Base-by-base conservation (phyloP, 352 stramenopile species). In the Phytophthora cryptogea region DNA sequence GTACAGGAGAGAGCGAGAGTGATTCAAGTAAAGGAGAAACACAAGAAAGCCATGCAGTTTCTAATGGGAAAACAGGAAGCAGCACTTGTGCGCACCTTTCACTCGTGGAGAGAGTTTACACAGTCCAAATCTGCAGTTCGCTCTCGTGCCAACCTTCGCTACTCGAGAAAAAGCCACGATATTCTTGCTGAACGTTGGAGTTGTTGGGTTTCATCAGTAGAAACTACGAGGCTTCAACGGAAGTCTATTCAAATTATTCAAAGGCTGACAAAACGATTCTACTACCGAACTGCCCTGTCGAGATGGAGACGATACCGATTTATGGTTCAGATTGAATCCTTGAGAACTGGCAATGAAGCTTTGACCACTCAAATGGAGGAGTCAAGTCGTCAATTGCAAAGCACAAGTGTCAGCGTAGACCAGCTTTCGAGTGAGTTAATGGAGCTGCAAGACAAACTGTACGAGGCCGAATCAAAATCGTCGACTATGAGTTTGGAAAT, bases 21-120 rank as follows among this genome's bases (percentile, higher is more conserved):
- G 5, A 16, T 36, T 20, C 35, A 44, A 39, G 50, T 76, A 27
- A 47, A 10, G 3, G 59, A 78, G 26, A 73, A 57, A 36, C 66
- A 82, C 31, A 65, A 60, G 35, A 67, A 64, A 26, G 45, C 86
- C 16, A 36, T 77, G 41, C 59, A 63, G 42, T 74, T 83, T 11
- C 45, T 84, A 37, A 60, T 78, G 58, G 53, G 35, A 2, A 79
- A 57, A 36, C 42, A 77, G 32, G 48, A 65, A 50, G 58, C 48
- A 32, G 33, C n/a, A 0, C 30, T 81, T 5, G 32, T 67, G 20
- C 63, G 60, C 20, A 68, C 44, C 23, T 80, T 88, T 37, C 17
- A 39, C 7, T 54, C 51, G 0, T 86, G 71, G 76, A 68, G 68
- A 47, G n/a, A 65, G 10, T 6, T 57, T 10, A 28, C 37, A 6